A percentile compares a stretch with the other conserved stretches of the same genome.
Evolutionary conservation across 768 basidiomycete species (phyloP).

Genomic region (Sarcodon aspratus): DNA sequence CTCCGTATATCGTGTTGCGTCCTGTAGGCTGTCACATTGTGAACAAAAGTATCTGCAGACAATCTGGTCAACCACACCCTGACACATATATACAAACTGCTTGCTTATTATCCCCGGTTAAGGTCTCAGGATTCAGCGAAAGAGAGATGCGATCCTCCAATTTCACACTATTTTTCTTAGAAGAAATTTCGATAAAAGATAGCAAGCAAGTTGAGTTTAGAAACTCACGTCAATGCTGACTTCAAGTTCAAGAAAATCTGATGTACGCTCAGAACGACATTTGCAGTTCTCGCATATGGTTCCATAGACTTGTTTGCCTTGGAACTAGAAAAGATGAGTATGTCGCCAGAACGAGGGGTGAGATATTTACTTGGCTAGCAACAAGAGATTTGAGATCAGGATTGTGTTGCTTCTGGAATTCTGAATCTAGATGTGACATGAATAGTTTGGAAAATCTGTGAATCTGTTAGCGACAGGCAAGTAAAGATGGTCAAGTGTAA

Average conservation of each 20-base stretch:
- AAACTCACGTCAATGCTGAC: slow-evolving; percentile 61
- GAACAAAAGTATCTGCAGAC: slow-evolving; percentile 66
- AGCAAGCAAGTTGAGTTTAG: not conserved
- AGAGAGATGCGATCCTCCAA: slow-evolving; percentile 66
- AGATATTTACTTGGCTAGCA: slow-evolving; percentile 47
- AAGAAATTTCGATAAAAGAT: not conserved
- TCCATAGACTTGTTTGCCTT: slow-evolving; percentile 74
- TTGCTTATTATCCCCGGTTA: slow-evolving; percentile 82
- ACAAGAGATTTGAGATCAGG: slow-evolving; percentile 57
- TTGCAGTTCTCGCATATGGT: slow-evolving; percentile 68
- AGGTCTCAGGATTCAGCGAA: slow-evolving; percentile 54
- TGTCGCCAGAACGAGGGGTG: not conserved
- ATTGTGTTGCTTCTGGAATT: slow-evolving; percentile 74
- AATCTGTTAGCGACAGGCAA: not conserved
- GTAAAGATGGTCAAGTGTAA: not conserved
- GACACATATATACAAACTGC: slow-evolving; percentile 5
- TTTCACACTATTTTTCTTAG: slow-evolving; percentile 50
- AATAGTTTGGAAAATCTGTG: slow-evolving; percentile 88
- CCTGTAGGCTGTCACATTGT: slow-evolving; percentile 56
- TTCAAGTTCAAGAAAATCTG: slow-evolving; percentile 83
- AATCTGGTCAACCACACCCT: not conserved
- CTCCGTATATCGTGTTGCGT: slow-evolving; percentile 71
- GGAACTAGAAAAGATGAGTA: slow-evolving; percentile 44
- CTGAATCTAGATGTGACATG: slow-evolving; percentile 76
- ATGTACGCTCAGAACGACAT: slow-evolving; percentile 51